Evolutionary conservation across 306 rosid genomes (phyloP), one percentile per base, ranked within the genome.

Genomic region (Cucurbita pepo): DNA sequence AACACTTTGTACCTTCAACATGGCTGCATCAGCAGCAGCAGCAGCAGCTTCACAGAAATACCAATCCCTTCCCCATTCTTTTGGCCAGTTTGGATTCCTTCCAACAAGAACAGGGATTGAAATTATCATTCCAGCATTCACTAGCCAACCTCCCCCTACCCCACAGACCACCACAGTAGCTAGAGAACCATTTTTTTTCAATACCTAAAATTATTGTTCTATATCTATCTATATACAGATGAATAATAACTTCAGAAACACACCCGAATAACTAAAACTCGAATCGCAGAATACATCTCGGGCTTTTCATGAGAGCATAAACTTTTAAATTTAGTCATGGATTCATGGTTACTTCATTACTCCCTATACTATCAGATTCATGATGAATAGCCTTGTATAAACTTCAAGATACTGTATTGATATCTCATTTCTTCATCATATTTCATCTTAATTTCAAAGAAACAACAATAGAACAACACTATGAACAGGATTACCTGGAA

Each of bases 61-160:
- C 81, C 84, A 81, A 81, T 77, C 77, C 40, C 73, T 67, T 73
- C 77, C 83, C 83, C 84, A 81, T 58, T 77, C 84, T 43, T 77
- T 77, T 77, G 84, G 84, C 78, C 84, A 81, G 48, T 66, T 81
- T 6, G 81, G 78, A 77, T 73, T 50, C 37, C 81, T 75, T 59
- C 84, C 73, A 36, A 64, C 78, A 25, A 61, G 61, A 67, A 53
- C 78, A 13, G 81, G 76, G 73, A 81, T 55, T 19, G 84, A 81
- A 53, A 81, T 34, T 76, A 81, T 58, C 43, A 81, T 81, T 58
- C 81, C 84, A 48, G 84, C 81, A 77, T 81, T 81, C 78, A 73
- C 78, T 40, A 81, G 73, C 44, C 78, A 81, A 73, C 81, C 81
- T 58, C 84, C 84, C 70, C 84, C 84, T 55, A 81, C 76, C 38